Conservation (phyloP, 306 rosid genomes). For the Trichosanthes truncata region DNA sequence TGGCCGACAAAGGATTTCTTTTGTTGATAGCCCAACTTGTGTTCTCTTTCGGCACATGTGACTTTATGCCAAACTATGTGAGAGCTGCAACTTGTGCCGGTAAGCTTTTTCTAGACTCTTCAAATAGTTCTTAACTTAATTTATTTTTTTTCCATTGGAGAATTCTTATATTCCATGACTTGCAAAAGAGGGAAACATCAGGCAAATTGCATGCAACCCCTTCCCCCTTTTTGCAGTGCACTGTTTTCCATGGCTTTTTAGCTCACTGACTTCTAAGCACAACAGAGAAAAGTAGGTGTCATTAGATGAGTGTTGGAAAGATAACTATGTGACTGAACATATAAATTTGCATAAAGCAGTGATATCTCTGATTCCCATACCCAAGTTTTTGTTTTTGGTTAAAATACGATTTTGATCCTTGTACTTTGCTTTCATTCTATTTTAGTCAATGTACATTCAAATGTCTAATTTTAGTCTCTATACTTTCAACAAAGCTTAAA, state of each 20-base stretch:
- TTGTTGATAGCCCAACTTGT: constrained; percentile 7
- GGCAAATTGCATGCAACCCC: neutral
- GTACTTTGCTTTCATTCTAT: too few species aligned
- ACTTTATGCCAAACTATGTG: neutral
- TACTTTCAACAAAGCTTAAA: too few species aligned
- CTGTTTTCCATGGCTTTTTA: neutral
- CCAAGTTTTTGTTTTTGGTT: neutral
- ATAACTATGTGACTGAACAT: neutral
- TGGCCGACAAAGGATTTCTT: constrained; percentile 10
- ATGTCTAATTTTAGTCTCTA: too few species aligned
- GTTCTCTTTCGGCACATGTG: constrained; percentile 8
- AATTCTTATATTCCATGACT: neutral
- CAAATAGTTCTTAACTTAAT: neutral
- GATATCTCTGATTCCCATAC: neutral
- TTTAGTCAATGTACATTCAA: too few species aligned
- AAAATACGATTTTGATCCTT: too few species aligned
- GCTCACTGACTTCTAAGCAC: neutral
- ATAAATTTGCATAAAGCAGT: neutral
- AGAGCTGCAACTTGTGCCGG: constrained; percentile 8
- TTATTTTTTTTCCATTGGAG: neutral
- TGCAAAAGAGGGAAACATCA: neutral
- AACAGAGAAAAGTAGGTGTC: neutral
- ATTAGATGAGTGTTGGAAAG: neutral
- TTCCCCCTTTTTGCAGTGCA: neutral
- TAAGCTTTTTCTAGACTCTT: neutral